Evolutionary conservation across 805 yeast species (phyloP).

Genomic region (Metschnikowia peoriensis): DNA sequence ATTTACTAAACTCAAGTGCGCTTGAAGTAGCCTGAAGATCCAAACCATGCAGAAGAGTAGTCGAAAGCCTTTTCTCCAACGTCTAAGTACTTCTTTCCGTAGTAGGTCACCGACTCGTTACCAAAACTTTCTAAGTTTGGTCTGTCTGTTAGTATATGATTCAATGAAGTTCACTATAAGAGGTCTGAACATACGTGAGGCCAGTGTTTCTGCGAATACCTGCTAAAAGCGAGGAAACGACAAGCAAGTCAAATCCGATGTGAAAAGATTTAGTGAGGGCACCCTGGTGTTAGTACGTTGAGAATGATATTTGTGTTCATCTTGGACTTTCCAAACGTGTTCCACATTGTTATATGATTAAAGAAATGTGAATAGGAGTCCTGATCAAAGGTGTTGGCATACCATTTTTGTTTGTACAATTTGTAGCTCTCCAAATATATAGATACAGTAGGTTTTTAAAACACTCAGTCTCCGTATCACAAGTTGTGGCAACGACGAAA

Average conservation of each 20-base stretch:
- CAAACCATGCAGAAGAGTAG: constrained; percentile 64
- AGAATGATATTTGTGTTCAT: too few species aligned
- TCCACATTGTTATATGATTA: too few species aligned
- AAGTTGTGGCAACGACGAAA: not conserved
- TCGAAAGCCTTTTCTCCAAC: constrained; percentile 86
- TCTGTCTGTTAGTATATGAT: constrained; percentile 13
- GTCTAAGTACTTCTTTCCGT: constrained; percentile 66
- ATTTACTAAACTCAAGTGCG: constrained; percentile 39
- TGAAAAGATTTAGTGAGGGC: constrained; percentile 48
- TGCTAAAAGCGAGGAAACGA: constrained; percentile 51
- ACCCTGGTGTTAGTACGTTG: constrained; percentile 17
- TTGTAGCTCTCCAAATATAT: not conserved
- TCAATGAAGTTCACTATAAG: constrained; percentile 10
- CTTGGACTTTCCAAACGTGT: too few species aligned
- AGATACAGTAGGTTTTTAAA: not conserved
- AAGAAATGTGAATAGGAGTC: too few species aligned
- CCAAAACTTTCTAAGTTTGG: constrained; percentile 51
- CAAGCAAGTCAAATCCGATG: constrained; percentile 54
- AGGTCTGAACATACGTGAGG: constrained; percentile 31
- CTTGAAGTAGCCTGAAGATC: constrained; percentile 70
- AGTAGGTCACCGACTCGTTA: constrained; percentile 45
- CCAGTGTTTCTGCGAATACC: constrained; percentile 72
- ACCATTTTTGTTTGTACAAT: not conserved
- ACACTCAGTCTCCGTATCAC: not conserved
- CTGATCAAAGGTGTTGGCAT: not conserved